Evolutionary conservation across 805 yeast species (phyloP), one percentile per base, ranked within the genome.

Genomic region (Vanderwaltozyma polyspora): DNA sequence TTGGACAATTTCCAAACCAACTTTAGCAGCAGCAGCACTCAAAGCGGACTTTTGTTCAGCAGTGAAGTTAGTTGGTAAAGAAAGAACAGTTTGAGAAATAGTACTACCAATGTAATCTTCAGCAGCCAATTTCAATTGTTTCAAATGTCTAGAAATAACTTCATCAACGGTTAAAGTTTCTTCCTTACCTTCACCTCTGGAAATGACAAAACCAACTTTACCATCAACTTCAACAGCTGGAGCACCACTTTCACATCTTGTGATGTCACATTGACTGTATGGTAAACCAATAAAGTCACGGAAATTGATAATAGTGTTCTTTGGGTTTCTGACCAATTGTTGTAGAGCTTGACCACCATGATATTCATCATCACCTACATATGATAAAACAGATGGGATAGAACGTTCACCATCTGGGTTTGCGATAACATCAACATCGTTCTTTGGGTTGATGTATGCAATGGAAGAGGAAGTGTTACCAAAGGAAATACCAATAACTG

Each of bases 391-490:
- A 19, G 97, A 81, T 42, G 97, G 94, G 57, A 91, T 91, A 40
- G 89, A 73, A 67, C 97, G 84, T 66, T 91, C 97, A 62, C 98
- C 98, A 57, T 91, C 98, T 48, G 93, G 95, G 75, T 91, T 89
- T 48, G 98, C 98, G 60, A 91, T 89, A 46, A 91, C 94, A 57
- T 91, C 96, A 44, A 85, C 91, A 39, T 56, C 60, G 33, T 52
- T 48, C 59, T 80, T 82, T 42, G 95, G 96, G 53, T 89, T 96
- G 46, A 87, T 81, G 52, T 78, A 83, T 32, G 97, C 96, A 59
- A 91, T 86, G 39, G 96, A 83, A 32, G 96, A 81, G 41, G 94
- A 75, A 32, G 94, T 80, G 74, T 91, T 91, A 61, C 98, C 98
- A 61, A 91, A 89, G 29, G 95, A 78, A 59, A 91, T 74, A 63